phyloP scores from a whole-genome alignment of 495 filamentous ascomycete species.

The Aspergillus bridgeri region DNA sequence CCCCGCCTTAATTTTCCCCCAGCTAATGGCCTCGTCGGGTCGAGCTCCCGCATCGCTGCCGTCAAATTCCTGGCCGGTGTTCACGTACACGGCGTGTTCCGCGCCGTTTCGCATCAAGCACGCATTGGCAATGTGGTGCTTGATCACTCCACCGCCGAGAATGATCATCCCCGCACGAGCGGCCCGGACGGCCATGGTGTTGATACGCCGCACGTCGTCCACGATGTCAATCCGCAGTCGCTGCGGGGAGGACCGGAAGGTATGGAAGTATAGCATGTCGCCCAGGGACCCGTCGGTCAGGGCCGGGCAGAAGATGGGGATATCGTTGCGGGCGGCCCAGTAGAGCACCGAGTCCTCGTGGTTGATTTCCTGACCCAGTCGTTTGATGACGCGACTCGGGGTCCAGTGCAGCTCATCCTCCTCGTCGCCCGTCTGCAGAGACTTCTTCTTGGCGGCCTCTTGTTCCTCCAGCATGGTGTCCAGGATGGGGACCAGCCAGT shows the following conservation, averaged over 20 bases:
- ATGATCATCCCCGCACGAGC: constrained; percentile 89
- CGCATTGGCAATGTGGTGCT: constrained; percentile 97
- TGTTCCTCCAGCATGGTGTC: constrained; percentile 91
- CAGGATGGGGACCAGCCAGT: constrained; percentile 92
- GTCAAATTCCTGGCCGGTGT: constrained; percentile 95
- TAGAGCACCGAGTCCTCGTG: constrained; percentile 84
- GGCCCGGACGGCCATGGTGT: constrained; percentile 81
- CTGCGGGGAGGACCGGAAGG: constrained; percentile 75
- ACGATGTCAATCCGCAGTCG: constrained; percentile 84
- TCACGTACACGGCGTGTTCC: constrained; percentile 93
- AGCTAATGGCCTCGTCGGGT: constrained; percentile 94
- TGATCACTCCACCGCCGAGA: constrained; percentile 86
- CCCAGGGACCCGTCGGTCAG: constrained; percentile 91
- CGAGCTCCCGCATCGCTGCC: constrained; percentile 94
- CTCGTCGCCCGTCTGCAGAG: constrained; percentile 45
- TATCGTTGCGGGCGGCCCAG: constrained; percentile 91
- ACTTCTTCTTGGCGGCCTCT: constrained; percentile 59
- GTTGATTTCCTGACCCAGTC: constrained; percentile 88
- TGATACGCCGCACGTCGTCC: constrained; percentile 83
- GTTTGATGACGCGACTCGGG: constrained; percentile 78
- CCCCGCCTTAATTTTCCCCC: constrained; percentile 93
- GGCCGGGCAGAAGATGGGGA: constrained; percentile 94
- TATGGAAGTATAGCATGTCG: constrained; percentile 98
- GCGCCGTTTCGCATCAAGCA: constrained; percentile 96
- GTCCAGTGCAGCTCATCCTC: constrained; percentile 83